A percentile compares a stretch with the other conserved stretches of the same genome.
Conservation (phyloP, 1,284 basidiomycete genomes). For the Irpex sp. region DNA sequence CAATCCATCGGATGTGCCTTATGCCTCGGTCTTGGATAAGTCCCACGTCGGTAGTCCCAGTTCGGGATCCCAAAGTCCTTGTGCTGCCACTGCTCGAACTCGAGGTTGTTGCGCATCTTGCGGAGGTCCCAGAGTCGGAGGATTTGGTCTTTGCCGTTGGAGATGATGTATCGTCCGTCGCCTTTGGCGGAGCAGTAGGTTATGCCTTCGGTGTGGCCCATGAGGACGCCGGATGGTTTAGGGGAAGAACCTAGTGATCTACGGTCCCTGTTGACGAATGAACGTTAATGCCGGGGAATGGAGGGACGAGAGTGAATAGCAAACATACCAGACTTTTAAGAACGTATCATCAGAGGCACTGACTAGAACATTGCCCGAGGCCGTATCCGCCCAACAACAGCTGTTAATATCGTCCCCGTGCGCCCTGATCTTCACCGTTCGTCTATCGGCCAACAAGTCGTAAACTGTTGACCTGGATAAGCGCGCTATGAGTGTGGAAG, state of each 20-base stretch:
- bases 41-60: conserved; percentile 81
- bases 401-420: conserved; percentile 94
- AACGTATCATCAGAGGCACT: conserved; percentile 94
- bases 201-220: conserved; percentile 94
- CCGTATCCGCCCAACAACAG: conserved; percentile 92
- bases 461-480: conserved; percentile 58
- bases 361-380: conserved; percentile 90
- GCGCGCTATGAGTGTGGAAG: background rate
- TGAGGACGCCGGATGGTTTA: conserved; percentile 88
- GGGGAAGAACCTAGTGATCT: conserved; percentile 78
- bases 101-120: conserved; percentile 78
- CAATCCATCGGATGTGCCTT: conserved; percentile 81
- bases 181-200: conserved; percentile 88
- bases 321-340: conserved; percentile 87
- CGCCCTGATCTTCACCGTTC: conserved; percentile 81
- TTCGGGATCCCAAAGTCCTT: conserved; percentile 56
- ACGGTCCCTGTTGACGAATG: conserved; percentile 66
- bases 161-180: conserved; percentile 93
- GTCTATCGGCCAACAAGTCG: conserved; percentile 78
- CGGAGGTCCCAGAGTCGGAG: conserved; percentile 93
- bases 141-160: conserved; percentile 97
- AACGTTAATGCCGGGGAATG: background rate
- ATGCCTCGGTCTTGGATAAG: conserved; percentile 62
- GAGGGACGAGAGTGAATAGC: background rate
- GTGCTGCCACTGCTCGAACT: conserved; percentile 56